Percentiles rank a stretch among this genome's conserved stretches.
Conservation (phyloP, 108 stramenopile genomes). For the Skeletonema costatum region DNA sequence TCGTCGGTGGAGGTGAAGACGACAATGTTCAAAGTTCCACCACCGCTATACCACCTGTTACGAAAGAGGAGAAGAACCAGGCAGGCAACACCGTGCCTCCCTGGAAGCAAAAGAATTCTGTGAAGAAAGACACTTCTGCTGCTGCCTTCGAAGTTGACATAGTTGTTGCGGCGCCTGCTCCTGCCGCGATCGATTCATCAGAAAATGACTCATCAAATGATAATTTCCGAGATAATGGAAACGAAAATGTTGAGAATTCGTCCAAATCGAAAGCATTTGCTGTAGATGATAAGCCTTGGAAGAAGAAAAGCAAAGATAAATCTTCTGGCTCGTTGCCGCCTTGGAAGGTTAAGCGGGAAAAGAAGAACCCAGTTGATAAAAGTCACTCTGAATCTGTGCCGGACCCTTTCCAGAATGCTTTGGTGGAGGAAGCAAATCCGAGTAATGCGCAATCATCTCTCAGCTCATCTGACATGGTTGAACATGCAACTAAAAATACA, state of each 20-base stretch:
- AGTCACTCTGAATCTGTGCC: background rate
- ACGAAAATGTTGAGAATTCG: background rate
- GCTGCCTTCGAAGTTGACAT: too few relatives aligned
- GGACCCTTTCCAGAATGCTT: conserved; percentile 9
- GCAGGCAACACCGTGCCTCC: too few relatives aligned
- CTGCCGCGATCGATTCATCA: too few relatives aligned
- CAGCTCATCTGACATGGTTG: conserved; percentile 12
- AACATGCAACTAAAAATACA: conserved; percentile 39
- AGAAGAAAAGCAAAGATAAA: conserved; percentile 1
- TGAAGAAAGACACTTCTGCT: too few relatives aligned
- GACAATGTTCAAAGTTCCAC: conserved; percentile 1
- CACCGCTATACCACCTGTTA: background rate
- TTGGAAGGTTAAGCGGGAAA: background rate
- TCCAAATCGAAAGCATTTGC: background rate
- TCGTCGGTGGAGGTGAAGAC: conserved; percentile 10
- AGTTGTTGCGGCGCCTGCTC: too few relatives aligned
- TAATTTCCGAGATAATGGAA: background rate
- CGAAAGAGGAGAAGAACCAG: background rate
- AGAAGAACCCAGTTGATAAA: background rate
- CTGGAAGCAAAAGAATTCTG: too few relatives aligned
- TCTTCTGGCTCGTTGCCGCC: background rate
- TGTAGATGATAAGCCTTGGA: background rate
- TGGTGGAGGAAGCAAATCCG: background rate
- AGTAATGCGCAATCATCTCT: background rate
- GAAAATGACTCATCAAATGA: background rate